These are phyloP conservation scores for Tagetes patula DNA, from an alignment of 129 eudicot species.

Conservation along the genomic window DNA sequence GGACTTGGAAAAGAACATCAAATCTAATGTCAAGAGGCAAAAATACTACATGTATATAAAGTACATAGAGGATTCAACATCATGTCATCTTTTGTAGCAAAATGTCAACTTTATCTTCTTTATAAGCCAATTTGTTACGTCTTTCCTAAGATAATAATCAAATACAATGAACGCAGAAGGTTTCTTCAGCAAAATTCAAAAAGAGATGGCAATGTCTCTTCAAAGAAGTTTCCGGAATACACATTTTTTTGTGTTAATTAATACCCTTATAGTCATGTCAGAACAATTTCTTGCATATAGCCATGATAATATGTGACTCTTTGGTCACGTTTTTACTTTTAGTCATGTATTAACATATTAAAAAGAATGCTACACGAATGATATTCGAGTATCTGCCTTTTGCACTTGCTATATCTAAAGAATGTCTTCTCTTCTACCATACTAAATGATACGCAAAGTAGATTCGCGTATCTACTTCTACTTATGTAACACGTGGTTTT, in stretches of 20 bases:
- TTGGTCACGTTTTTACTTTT: neutral
- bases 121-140: neutral
- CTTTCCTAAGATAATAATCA: neutral
- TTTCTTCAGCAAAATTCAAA: neutral
- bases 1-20: neutral
- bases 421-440: neutral
- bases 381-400: neutral
- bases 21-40: neutral
- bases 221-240: neutral
- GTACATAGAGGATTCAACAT: slow-evolving; percentile 1
- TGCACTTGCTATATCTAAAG: neutral
- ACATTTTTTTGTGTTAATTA: neutral
- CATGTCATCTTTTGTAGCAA: neutral
- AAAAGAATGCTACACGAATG: neutral
- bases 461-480: neutral
- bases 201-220: neutral
- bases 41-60: neutral
- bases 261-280: neutral
- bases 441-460: neutral
- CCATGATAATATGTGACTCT: neutral
- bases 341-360: neutral
- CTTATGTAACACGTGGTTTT: neutral
- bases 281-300: slow-evolving; percentile 2
- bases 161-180: neutral
- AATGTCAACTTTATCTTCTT: slow-evolving; percentile 6